Evolutionary conservation across 2,329 filamentous ascomycete species (phyloP).

Genomic region (Fusarium anthophilum): DNA sequence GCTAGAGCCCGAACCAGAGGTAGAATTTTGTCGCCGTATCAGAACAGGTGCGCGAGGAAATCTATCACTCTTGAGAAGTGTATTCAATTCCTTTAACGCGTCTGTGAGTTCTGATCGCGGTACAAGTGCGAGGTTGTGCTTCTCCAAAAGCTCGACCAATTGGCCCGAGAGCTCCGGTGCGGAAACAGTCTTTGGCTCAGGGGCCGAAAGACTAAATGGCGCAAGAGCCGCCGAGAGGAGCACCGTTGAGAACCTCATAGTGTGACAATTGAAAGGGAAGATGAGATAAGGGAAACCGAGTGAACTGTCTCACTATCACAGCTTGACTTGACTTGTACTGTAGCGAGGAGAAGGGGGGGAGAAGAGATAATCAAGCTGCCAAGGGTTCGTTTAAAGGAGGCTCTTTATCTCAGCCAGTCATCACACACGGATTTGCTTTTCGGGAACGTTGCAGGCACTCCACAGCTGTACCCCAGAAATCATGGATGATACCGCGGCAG

Average conservation of each 20-base stretch:
- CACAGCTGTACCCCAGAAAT: slow-evolving; percentile 19
- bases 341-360: background rate
- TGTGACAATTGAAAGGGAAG: background rate
- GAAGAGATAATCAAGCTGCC: background rate
- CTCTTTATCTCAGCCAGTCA: slow-evolving; percentile 20
- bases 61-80: slow-evolving; percentile 48
- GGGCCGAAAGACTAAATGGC: slow-evolving; percentile 47
- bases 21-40: slow-evolving; percentile 27
- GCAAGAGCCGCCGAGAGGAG: slow-evolving; percentile 46
- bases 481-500: background rate
- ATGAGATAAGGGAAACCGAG: background rate
- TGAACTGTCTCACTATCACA: background rate
- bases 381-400: slow-evolving; percentile 1
- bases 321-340: background rate
- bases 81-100: slow-evolving; percentile 53
- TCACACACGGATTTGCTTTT: slow-evolving; percentile 11
- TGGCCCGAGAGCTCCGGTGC: slow-evolving; percentile 46
- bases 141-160: slow-evolving; percentile 53
- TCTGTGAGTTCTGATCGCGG: slow-evolving; percentile 58
- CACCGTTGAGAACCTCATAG: slow-evolving; percentile 51
- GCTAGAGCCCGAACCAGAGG: background rate
- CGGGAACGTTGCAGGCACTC: background rate
- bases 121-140: slow-evolving; percentile 56
- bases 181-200: slow-evolving; percentile 37
- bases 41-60: slow-evolving; percentile 8